These are phyloP conservation scores for Letharia lupina DNA, from an alignment of 495 filamentous ascomycete genomes.

Conservation along the genomic window DNA sequence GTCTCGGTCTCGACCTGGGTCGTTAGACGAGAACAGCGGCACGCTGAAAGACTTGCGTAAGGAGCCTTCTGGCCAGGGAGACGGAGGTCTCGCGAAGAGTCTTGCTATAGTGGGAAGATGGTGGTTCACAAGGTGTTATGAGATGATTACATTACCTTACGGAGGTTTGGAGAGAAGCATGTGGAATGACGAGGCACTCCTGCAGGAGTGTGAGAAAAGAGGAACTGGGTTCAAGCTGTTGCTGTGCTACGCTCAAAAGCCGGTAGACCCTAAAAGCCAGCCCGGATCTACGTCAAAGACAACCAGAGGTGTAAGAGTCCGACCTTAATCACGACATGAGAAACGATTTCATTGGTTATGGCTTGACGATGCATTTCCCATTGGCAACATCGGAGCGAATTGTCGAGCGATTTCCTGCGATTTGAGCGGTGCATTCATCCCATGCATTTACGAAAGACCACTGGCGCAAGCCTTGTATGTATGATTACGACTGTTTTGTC, in stretches of 20 bases:
- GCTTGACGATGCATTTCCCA: background rate
- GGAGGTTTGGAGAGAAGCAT: constrained; percentile 54
- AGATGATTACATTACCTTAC: constrained; percentile 51
- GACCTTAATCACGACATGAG: constrained; percentile 14
- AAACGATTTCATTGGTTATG: constrained; percentile 10
- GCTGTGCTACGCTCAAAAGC: constrained; percentile 86
- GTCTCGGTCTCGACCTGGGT: constrained; percentile 29
- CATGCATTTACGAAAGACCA: constrained; percentile 23
- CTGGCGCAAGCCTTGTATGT: constrained; percentile 21
- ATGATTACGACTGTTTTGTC: constrained; percentile 9
- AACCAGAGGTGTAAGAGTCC: background rate
- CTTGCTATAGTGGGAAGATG: constrained; percentile 86
- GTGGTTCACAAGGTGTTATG: constrained; percentile 95
- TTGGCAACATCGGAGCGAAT: constrained; percentile 4
- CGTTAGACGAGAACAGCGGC: constrained; percentile 41
- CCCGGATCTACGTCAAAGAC: constrained; percentile 6
- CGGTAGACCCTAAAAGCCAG: constrained; percentile 27
- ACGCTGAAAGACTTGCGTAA: constrained; percentile 64
- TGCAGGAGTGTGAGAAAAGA: constrained; percentile 78
- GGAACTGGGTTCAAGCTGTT: constrained; percentile 82
- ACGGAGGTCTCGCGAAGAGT: constrained; percentile 82
- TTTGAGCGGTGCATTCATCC: constrained; percentile 19
- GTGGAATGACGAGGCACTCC: constrained; percentile 66
- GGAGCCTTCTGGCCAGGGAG: constrained; percentile 50
- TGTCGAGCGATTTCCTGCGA: constrained; percentile 15